phyloP scores from a whole-genome alignment of 129 eudicot species.

The Helianthus annuus region DNA sequence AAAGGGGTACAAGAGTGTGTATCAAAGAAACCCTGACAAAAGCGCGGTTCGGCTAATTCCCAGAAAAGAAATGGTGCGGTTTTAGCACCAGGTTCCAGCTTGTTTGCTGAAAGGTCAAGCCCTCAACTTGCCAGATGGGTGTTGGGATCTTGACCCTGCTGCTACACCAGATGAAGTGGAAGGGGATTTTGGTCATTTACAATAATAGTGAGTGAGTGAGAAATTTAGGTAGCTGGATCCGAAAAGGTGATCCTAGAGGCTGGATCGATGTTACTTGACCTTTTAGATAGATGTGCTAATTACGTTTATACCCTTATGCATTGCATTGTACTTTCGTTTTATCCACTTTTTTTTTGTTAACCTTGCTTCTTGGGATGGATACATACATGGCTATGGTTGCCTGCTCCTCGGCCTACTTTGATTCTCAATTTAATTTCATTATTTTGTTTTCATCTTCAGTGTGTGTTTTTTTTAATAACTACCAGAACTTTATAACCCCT shows the following conservation, averaged over 20 bases:
- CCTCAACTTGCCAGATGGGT: constrained; percentile 78
- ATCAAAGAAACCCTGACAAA: constrained; percentile 56
- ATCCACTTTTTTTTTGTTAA: no score
- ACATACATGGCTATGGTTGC: no score
- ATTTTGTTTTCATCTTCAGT: no score
- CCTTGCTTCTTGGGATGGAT: no score
- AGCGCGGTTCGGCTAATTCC: constrained; percentile 64
- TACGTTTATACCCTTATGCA: constrained; percentile 27
- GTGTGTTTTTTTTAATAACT: no score
- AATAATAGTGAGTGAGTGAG: not conserved
- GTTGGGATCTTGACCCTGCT: constrained; percentile 64
- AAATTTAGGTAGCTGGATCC: constrained; percentile 1
- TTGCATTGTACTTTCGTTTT: constrained; percentile 7
- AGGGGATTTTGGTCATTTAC: constrained; percentile 26
- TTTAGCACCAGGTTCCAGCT: constrained; percentile 95
- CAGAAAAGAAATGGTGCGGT: constrained; percentile 84
- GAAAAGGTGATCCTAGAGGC: constrained; percentile 27
- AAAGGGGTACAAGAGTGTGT: constrained; percentile 83
- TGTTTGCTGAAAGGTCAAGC: constrained; percentile 60
- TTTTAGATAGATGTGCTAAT: constrained; percentile 14
- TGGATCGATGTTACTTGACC: not conserved
- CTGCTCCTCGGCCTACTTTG: no score
- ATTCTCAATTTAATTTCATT: no score
- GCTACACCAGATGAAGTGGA: constrained; percentile 47
- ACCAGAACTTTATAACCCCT: no score